Conservation (phyloP, 192 early-diverging fungal genomes). For the Coemansia sp. region DNA sequence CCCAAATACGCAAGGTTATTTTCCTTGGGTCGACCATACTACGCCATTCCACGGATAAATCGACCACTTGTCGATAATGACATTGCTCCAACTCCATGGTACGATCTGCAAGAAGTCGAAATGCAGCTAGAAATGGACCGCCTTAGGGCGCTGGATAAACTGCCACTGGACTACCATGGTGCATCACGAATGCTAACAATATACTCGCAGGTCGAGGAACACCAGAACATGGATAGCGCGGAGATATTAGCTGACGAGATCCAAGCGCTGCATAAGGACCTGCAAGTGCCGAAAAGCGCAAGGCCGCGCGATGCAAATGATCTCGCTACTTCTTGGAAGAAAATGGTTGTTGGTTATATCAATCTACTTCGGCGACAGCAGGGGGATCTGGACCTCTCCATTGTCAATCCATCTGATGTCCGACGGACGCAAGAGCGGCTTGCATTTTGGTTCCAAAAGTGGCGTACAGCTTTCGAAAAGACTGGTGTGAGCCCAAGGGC, state of each 20-base stretch:
- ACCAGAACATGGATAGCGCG: constrained; percentile 32
- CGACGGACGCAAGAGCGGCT: constrained; percentile 18
- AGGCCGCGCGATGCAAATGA: constrained; percentile 16
- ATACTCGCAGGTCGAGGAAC: constrained; percentile 39
- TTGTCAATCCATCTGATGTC: background rate
- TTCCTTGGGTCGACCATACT: constrained; percentile 30
- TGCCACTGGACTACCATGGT: constrained; percentile 28
- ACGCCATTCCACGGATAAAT: constrained; percentile 14
- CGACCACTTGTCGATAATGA: constrained; percentile 7
- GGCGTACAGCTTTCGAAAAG: constrained; percentile 11
- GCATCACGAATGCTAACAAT: constrained; percentile 37
- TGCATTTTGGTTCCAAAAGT: constrained; percentile 31
- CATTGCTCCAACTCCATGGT: constrained; percentile 13
- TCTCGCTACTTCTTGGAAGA: constrained; percentile 31
- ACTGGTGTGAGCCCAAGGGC: constrained; percentile 3
- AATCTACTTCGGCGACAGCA: constrained; percentile 14
- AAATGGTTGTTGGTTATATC: constrained; percentile 39
- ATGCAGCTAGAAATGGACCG: constrained; percentile 45
- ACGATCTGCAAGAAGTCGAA: constrained; percentile 39
- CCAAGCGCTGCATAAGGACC: constrained; percentile 18
- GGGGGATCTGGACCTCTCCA: background rate
- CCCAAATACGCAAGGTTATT: constrained; percentile 29
- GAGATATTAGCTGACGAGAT: constrained; percentile 40
- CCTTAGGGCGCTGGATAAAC: constrained; percentile 45
- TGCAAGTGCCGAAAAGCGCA: constrained; percentile 13